Evolutionary conservation across 139 green algal genomes (phyloP).

Genomic region (Micractinium conductrix): DNA sequence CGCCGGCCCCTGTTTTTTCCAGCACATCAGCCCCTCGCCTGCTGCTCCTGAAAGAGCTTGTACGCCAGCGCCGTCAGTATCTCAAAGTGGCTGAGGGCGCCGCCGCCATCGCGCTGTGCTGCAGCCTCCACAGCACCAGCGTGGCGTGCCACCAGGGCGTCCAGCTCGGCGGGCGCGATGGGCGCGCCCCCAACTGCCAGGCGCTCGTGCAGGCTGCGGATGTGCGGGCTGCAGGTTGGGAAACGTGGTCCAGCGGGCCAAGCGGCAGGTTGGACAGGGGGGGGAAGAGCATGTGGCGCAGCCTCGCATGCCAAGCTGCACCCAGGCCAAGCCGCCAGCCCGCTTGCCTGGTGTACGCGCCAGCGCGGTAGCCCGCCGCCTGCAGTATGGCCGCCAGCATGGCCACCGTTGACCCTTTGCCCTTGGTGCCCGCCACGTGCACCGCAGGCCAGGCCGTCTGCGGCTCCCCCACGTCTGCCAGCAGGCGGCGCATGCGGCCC

Average conservation of each 20-base stretch:
- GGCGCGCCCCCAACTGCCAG: conserved; percentile 57
- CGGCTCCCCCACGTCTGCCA: conserved; percentile 68
- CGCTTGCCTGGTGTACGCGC: conserved; percentile 77
- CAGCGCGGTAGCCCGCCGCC: conserved; percentile 64
- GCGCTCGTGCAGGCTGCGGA: conserved; percentile 78
- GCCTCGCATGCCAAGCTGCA: too few species aligned
- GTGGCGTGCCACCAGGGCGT: conserved; percentile 27
- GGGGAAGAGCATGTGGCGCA: not conserved
- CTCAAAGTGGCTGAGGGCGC: conserved; percentile 84
- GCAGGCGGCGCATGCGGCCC: conserved; percentile 67
- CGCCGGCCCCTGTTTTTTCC: not conserved
- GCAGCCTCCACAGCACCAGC: not conserved
- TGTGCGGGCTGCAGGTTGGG: conserved; percentile 76
- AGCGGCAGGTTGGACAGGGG: not conserved
- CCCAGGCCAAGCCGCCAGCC: too few species aligned
- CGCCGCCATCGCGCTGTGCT: conserved; percentile 35
- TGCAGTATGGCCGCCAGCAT: conserved; percentile 74
- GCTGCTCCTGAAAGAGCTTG: conserved; percentile 70
- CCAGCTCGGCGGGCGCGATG: conserved; percentile 35
- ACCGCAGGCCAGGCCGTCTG: conserved; percentile 61
- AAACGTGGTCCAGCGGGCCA: not conserved
- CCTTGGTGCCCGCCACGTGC: conserved; percentile 91
- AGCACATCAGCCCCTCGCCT: not conserved
- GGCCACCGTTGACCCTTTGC: conserved; percentile 84
- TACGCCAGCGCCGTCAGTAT: conserved; percentile 81